Conservation (phyloP, 176 grass and related monocot genomes). For the Pharus latifolius region DNA sequence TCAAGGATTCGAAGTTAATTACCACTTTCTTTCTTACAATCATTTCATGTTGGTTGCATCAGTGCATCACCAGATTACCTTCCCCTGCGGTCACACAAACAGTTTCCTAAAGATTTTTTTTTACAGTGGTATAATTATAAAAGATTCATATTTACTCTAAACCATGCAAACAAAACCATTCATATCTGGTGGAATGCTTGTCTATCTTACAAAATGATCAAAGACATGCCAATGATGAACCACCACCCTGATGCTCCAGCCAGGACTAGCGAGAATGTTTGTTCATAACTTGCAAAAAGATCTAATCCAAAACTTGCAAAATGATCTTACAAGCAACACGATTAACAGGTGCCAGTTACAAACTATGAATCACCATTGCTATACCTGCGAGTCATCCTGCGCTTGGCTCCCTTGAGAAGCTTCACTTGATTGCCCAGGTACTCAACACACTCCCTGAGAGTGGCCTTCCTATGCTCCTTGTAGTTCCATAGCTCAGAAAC, state of each 20-base stretch:
- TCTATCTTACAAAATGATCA: no score
- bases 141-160: not conserved
- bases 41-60: no score
- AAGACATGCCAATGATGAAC: no score
- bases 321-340: not conserved
- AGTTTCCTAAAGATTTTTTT: no score
- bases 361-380: no score
- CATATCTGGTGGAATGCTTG: not conserved
- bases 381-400: slow-evolving; percentile 8
- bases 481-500: slow-evolving; percentile 18
- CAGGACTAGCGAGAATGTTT: not conserved
- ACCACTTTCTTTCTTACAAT: no score
- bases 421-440: slow-evolving; percentile 4
- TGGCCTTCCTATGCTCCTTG: slow-evolving; percentile 26
- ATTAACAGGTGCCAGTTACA: not conserved
- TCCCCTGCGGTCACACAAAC: not conserved
- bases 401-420: not conserved
- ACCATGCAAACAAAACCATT: no score
- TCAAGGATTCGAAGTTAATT: no score
- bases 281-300: not conserved
- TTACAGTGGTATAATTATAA: not conserved
- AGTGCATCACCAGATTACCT: no score
- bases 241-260: not conserved
- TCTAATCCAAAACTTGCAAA: not conserved
- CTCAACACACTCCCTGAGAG: not conserved